Percentiles rank a stretch among this genome's conserved stretches.
Conservation (phyloP, 1,284 basidiomycete genomes). For the Fereydounia khargensis region DNA sequence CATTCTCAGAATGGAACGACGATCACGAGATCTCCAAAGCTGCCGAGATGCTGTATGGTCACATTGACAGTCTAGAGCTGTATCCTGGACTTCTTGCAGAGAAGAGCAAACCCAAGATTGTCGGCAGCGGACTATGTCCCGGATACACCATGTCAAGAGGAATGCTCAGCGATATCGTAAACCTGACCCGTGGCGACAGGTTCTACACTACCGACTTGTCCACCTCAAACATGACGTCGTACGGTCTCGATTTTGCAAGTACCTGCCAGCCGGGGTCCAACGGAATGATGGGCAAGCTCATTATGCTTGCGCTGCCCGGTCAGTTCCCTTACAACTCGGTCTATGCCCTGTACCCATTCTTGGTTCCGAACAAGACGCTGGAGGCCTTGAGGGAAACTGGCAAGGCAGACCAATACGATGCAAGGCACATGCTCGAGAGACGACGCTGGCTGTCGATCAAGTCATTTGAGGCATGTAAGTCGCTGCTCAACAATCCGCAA, state of each 20-base stretch:
- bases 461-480: conserved; percentile 27
- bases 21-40: conserved; percentile 69
- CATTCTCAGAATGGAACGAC: conserved; percentile 76
- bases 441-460: conserved; percentile 21
- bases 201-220: conserved; percentile 80
- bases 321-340: conserved; percentile 33
- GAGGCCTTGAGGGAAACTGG: conserved; percentile 67
- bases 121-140: conserved; percentile 73
- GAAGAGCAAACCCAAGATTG: conserved; percentile 71
- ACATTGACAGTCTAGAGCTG: conserved; percentile 74
- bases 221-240: conserved; percentile 69
- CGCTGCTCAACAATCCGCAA: conserved; percentile 18
- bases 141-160: conserved; percentile 81
- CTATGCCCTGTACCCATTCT: conserved; percentile 63
- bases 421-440: conserved; percentile 34
- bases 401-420: conserved; percentile 61
- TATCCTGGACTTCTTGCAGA: conserved; percentile 65
- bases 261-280: conserved; percentile 20
- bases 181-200: conserved; percentile 76
- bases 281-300: conserved; percentile 32
- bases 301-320: conserved; percentile 28
- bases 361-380: conserved; percentile 63
- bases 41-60: conserved; percentile 65
- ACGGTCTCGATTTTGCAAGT: conserved; percentile 36
- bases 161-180: conserved; percentile 82